Conservation (phyloP, 2,329 filamentous ascomycete genomes). For the Botrytis tulipae region DNA sequence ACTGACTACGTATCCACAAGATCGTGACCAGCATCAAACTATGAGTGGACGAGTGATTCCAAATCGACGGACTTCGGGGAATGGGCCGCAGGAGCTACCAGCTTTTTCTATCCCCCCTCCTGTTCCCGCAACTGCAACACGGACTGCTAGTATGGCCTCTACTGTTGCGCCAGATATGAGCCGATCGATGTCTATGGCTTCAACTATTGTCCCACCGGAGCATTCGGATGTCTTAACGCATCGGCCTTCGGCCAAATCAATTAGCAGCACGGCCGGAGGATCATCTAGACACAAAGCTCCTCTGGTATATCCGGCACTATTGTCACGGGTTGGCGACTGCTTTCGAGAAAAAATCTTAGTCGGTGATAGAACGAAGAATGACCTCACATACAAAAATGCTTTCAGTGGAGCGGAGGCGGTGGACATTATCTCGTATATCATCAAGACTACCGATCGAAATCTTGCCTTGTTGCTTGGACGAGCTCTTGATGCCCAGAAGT, state of each 20-base stretch:
- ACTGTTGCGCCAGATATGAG: slow-evolving; percentile 44
- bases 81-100: slow-evolving; percentile 34
- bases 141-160: slow-evolving; percentile 60
- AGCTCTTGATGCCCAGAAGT: slow-evolving; percentile 94
- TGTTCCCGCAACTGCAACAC: slow-evolving; percentile 49
- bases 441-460: slow-evolving; percentile 94
- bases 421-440: slow-evolving; percentile 92
- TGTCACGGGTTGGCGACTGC: slow-evolving; percentile 90
- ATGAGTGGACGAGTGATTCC: slow-evolving; percentile 93
- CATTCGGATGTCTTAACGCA: slow-evolving; percentile 50
- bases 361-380: slow-evolving; percentile 91
- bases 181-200: slow-evolving; percentile 91
- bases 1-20: slow-evolving; percentile 78
- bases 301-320: slow-evolving; percentile 86
- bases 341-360: slow-evolving; percentile 87
- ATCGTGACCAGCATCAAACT: slow-evolving; percentile 80
- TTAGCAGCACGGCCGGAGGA: slow-evolving; percentile 35
- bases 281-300: slow-evolving; percentile 56
- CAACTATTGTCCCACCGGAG: slow-evolving; percentile 67
- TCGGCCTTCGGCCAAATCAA: slow-evolving; percentile 51
- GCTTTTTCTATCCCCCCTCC: slow-evolving; percentile 37
- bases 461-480: slow-evolving; percentile 85
- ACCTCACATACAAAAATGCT: slow-evolving; percentile 92
- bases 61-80: slow-evolving; percentile 55
- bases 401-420: slow-evolving; percentile 96